Percentiles rank a stretch among this genome's conserved stretches.
phyloP scores from a whole-genome alignment of 2,329 filamentous ascomycete genomes.

The Colletotrichum eremochloae region DNA sequence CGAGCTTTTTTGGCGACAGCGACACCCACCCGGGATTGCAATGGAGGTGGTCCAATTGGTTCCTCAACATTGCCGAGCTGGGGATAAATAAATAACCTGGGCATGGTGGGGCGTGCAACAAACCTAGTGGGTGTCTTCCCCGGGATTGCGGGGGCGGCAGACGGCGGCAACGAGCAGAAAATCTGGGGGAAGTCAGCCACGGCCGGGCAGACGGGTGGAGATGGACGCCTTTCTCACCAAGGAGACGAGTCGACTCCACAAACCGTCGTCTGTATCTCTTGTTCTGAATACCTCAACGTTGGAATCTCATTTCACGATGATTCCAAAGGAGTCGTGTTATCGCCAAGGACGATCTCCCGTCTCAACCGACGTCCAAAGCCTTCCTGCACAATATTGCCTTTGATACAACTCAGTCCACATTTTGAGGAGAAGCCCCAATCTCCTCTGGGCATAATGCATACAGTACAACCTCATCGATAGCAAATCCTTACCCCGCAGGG shows the following conservation, averaged over 20 bases:
- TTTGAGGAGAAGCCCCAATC: constrained; percentile 33
- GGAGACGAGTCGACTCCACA: background rate
- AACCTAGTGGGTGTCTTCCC: constrained; percentile 28
- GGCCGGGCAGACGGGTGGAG: background rate
- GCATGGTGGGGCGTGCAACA: constrained; percentile 29
- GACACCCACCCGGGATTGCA: constrained; percentile 18
- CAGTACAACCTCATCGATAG: constrained; percentile 11
- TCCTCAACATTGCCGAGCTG: background rate
- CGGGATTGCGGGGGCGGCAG: constrained; percentile 34
- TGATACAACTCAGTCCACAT: constrained; percentile 36
- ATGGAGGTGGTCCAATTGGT: constrained; percentile 24
- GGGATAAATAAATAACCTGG: constrained; percentile 9
- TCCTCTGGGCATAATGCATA: background rate
- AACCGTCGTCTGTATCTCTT: background rate
- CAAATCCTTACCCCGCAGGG: constrained; percentile 32
- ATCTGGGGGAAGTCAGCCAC: constrained; percentile 28
- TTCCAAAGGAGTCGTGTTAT: no score
- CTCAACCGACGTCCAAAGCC: background rate
- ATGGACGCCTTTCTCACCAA: background rate
- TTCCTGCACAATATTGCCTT: constrained; percentile 3
- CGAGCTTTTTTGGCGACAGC: constrained; percentile 25
- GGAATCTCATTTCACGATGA: background rate
- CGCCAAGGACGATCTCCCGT: constrained; percentile 26
- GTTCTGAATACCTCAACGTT: rapidly evolving
- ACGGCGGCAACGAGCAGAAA: constrained; percentile 12